Evolutionary conservation across 2,329 filamentous ascomycete species (phyloP).

Genomic region (Aspergillus sp.): DNA sequence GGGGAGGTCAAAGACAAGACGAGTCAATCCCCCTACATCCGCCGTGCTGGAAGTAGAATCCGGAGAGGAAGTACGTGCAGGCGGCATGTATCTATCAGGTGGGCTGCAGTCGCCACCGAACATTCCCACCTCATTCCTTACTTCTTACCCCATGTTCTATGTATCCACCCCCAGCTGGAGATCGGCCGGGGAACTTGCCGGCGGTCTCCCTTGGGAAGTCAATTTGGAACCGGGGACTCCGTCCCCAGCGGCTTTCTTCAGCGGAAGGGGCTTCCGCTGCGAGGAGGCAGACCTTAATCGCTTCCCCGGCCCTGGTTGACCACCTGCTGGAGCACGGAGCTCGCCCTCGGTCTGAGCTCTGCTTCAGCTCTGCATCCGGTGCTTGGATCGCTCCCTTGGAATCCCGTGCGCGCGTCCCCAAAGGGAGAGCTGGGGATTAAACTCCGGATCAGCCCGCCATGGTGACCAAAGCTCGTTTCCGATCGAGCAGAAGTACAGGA

Average conservation of each 20-base stretch:
- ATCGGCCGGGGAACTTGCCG: slow-evolving; percentile 2
- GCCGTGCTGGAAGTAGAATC: too few species aligned
- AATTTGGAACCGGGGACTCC: slow-evolving; percentile 4
- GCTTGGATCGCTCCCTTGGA: not conserved
- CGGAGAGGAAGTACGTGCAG: not conserved
- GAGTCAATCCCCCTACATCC: too few species aligned
- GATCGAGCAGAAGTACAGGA: not conserved
- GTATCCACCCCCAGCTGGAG: not conserved
- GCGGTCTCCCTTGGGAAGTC: not conserved
- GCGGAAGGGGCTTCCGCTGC: slow-evolving; percentile 10
- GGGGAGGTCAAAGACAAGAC: too few species aligned
- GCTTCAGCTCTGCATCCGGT: not conserved
- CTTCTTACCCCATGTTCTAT: not conserved
- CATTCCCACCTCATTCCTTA: not conserved
- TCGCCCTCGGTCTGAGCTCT: too few species aligned
- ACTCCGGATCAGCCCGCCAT: not conserved
- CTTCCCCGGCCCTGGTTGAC: not conserved
- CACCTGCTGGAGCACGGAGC: too few species aligned
- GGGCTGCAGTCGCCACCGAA: not conserved
- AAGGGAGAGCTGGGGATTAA: not conserved
- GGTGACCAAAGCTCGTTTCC: not conserved
- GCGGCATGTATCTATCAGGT: not conserved
- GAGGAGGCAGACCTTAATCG: slow-evolving; percentile 12
- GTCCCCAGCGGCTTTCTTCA: not conserved
- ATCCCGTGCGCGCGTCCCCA: not conserved